Conservation (phyloP, 768 basidiomycete species). For the Cantharellus anzutake region DNA sequence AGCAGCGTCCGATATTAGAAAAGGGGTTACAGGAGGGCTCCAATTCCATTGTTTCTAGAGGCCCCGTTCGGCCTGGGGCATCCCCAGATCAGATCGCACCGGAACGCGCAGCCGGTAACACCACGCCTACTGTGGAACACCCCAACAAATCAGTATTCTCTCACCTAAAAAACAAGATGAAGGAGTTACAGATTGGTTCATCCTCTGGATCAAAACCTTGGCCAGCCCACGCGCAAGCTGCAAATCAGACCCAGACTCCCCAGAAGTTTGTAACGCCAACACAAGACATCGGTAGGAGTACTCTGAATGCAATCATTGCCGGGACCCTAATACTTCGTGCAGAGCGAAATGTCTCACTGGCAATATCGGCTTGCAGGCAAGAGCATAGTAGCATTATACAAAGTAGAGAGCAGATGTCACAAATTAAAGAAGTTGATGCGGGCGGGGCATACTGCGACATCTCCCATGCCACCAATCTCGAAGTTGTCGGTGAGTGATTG, state of each 20-base stretch:
- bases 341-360: conserved; percentile 16
- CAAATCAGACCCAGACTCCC: not conserved
- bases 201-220: conserved; percentile 7
- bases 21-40: too few species aligned
- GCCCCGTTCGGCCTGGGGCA: too few species aligned
- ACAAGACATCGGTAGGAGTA: conserved; percentile 23
- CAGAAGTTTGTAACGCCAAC: conserved; percentile 21
- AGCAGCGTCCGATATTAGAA: conserved; percentile 27
- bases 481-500: conserved; percentile 31
- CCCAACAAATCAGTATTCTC: too few species aligned
- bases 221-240: not conserved
- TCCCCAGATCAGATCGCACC: too few species aligned
- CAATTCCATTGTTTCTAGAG: too few species aligned
- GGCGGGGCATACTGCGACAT: conserved; percentile 64
- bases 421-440: conserved; percentile 53
- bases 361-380: conserved; percentile 49
- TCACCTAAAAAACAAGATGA: too few species aligned
- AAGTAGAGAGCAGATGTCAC: conserved; percentile 48
- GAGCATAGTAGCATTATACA: conserved; percentile 43
- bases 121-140: too few species aligned
- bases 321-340: not conserved
- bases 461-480: conserved; percentile 41
- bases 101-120: too few species aligned
- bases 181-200: not conserved
- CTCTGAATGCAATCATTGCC: conserved; percentile 8